Evolutionary conservation across 1,284 basidiomycete species (phyloP).

Genomic region (Calocybe gambosa): DNA sequence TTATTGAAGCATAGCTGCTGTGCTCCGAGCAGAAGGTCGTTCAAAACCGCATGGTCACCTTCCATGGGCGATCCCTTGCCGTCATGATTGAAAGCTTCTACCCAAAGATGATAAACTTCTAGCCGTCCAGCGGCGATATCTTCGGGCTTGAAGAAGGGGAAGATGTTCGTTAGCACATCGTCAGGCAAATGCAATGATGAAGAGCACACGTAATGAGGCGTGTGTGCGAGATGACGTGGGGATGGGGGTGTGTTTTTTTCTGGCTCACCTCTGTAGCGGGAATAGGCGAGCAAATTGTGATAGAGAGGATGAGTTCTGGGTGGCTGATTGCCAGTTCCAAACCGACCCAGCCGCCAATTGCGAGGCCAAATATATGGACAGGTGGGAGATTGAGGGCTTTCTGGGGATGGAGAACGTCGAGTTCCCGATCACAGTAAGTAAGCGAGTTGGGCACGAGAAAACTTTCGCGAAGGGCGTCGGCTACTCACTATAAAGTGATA

Average conservation of each 20-base stretch:
- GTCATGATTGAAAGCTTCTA: slow-evolving; percentile 19
- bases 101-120: slow-evolving; percentile 32
- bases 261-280: slow-evolving; percentile 28
- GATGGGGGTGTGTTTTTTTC: no score
- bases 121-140: slow-evolving; percentile 28
- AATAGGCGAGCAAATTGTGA: slow-evolving; percentile 33
- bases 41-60: slow-evolving; percentile 10
- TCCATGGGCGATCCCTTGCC: slow-evolving; percentile 1
- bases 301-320: slow-evolving; percentile 29
- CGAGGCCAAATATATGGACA: slow-evolving; percentile 33
- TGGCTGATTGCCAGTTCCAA: slow-evolving; percentile 28
- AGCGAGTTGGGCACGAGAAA: background rate
- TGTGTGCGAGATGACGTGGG: background rate
- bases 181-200: background rate
- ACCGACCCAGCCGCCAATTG: slow-evolving; percentile 31
- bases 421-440: background rate
- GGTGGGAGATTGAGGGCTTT: slow-evolving; percentile 29
- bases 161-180: background rate
- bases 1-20: slow-evolving; percentile 32
- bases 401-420: slow-evolving; percentile 15
- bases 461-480: background rate
- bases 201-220: background rate
- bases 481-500: slow-evolving; percentile 18
- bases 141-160: slow-evolving; percentile 23
- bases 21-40: slow-evolving; percentile 28